Conservation (phyloP, 495 filamentous ascomycete genomes). For the Penicillium arizonense region DNA sequence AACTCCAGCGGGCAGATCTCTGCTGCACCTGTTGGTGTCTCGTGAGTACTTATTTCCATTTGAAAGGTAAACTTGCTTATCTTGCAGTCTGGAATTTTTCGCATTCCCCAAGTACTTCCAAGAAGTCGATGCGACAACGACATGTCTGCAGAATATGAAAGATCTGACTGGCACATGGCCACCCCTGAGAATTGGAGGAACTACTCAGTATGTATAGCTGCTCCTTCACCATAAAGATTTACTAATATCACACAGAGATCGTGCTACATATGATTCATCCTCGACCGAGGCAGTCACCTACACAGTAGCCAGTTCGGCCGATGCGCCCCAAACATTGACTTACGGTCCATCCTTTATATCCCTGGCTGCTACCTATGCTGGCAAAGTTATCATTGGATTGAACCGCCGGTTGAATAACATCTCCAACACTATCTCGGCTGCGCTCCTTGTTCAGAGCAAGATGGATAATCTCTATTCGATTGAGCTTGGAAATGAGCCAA, state of each 20-base stretch:
- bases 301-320: constrained; percentile 50
- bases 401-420: constrained; percentile 57
- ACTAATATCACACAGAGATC: constrained; percentile 32
- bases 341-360: constrained; percentile 56
- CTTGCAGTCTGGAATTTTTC: constrained; percentile 54
- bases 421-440: constrained; percentile 55
- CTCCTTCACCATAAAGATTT: not conserved
- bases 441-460: constrained; percentile 41
- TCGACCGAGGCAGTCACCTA: constrained; percentile 52
- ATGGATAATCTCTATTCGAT: constrained; percentile 55
- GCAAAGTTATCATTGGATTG: constrained; percentile 54
- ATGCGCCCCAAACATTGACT: constrained; percentile 53
- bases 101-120: constrained; percentile 58
- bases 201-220: constrained; percentile 42
- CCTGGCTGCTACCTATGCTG: constrained; percentile 49
- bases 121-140: constrained; percentile 51
- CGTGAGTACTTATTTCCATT: constrained; percentile 28
- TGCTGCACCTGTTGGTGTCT: constrained; percentile 51
- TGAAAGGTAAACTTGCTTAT: not conserved
- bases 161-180: constrained; percentile 54
- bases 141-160: constrained; percentile 55
- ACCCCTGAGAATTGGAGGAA: constrained; percentile 59
- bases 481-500: constrained; percentile 62
- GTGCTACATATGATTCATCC: constrained; percentile 51
- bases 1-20: constrained; percentile 16